These are phyloP conservation scores for Canariomyces notabilis DNA, from an alignment of 2,329 filamentous ascomycete genomes.

Conservation along the genomic window DNA sequence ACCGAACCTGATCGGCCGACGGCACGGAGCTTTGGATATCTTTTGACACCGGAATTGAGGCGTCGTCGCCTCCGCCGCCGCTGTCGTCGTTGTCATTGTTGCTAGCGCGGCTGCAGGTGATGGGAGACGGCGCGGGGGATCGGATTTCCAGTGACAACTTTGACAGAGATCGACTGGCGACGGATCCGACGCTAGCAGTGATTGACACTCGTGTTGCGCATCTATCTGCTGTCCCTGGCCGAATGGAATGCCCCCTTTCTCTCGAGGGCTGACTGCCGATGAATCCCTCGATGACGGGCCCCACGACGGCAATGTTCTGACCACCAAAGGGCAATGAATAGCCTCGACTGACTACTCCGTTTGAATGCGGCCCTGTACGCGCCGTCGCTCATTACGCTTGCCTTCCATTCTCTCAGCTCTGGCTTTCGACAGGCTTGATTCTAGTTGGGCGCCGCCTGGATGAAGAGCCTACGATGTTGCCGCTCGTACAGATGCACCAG, in stretches of 20 bases:
- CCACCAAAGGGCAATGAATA: constrained; percentile 11
- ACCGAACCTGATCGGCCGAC: background rate
- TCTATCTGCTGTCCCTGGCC: constrained; percentile 10
- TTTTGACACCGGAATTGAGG: background rate
- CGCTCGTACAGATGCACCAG: constrained; percentile 47
- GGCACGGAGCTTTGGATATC: background rate
- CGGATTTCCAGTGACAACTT: background rate
- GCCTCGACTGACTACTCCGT: constrained; percentile 6
- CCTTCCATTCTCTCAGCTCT: background rate
- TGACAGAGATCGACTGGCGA: background rate
- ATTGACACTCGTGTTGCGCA: constrained; percentile 6
- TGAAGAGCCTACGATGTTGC: constrained; percentile 38
- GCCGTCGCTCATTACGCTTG: constrained; percentile 13
- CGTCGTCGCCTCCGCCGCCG: background rate
- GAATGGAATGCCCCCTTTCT: constrained; percentile 14
- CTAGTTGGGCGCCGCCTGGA: constrained; percentile 9
- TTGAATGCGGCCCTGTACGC: constrained; percentile 1
- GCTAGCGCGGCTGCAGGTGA: background rate
- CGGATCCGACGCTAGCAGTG: background rate
- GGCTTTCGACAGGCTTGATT: background rate
- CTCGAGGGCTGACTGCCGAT: constrained; percentile 14
- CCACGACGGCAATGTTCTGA: constrained; percentile 8
- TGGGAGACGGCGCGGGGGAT: background rate
- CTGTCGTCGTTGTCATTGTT: constrained; percentile 1
- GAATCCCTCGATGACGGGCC: background rate